Percentiles rank a stretch among this genome's conserved stretches.
Conservation (phyloP, 768 basidiomycete species). For the Boletales sp. region DNA sequence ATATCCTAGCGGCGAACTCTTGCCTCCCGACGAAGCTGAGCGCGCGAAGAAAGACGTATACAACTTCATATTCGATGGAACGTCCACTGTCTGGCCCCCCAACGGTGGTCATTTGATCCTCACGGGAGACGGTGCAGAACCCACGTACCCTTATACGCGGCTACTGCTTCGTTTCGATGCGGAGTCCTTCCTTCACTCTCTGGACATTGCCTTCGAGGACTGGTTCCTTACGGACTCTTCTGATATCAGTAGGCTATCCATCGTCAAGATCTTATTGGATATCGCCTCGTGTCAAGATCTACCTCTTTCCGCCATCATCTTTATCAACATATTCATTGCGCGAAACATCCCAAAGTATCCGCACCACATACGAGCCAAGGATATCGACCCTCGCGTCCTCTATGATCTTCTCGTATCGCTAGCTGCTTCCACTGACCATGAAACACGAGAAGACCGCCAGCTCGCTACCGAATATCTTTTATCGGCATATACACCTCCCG, state of each 20-base stretch:
- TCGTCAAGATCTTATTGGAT: conserved; percentile 83
- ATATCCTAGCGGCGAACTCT: conserved; percentile 79
- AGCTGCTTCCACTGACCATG: conserved; percentile 66
- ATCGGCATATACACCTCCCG: conserved; percentile 85
- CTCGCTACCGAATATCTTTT: conserved; percentile 92
- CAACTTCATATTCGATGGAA: conserved; percentile 79
- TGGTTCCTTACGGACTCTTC: conserved; percentile 74
- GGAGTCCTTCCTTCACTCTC: conserved; percentile 88
- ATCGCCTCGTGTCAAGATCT: conserved; percentile 56
- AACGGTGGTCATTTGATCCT: conserved; percentile 70
- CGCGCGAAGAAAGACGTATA: conserved; percentile 76
- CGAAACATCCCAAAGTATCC: conserved; percentile 97
- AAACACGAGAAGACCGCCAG: conserved; percentile 90
- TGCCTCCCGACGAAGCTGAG: conserved; percentile 61
- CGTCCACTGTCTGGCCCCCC: conserved; percentile 77
- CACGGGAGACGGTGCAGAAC: conserved; percentile 70
- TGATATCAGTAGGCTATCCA: conserved; percentile 69
- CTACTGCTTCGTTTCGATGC: conserved; percentile 84
- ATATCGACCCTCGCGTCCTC: conserved; percentile 59
- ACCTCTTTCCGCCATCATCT: conserved; percentile 62
- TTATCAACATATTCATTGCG: conserved; percentile 93
- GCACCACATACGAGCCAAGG: conserved; percentile 55
- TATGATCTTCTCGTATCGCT: conserved; percentile 77
- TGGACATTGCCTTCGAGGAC: conserved; percentile 96
- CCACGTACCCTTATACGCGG: conserved; percentile 87